These are phyloP conservation scores for Nigrograna mackinnonii DNA, from an alignment of 2,329 filamentous ascomycete genomes.

Conservation along the genomic window DNA sequence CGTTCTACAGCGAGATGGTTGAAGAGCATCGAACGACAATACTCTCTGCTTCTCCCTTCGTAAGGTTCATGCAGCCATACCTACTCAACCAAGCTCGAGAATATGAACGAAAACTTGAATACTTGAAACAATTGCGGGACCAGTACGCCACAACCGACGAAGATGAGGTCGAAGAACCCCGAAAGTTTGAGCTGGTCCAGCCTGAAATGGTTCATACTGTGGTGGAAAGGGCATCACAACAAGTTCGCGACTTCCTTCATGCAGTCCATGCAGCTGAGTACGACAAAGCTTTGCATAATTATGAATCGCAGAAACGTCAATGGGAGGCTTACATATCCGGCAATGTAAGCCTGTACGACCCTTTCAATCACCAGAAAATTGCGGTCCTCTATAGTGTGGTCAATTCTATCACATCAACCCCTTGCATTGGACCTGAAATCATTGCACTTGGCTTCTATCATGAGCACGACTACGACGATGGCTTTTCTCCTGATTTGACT, in stretches of 20 bases:
- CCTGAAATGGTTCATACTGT: constrained; percentile 93
- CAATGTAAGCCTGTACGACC: constrained; percentile 87
- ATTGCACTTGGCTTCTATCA: constrained; percentile 92
- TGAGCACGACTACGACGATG: constrained; percentile 73
- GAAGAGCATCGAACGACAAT: constrained; percentile 92
- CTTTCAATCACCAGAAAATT: constrained; percentile 94
- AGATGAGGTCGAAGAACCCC: constrained; percentile 48
- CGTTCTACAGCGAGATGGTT: constrained; percentile 94
- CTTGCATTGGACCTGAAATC: constrained; percentile 88
- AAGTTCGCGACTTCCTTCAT: constrained; percentile 90
- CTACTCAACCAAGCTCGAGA: constrained; percentile 89
- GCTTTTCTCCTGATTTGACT: constrained; percentile 82
- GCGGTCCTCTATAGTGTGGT: constrained; percentile 92
- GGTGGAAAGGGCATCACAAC: constrained; percentile 76
- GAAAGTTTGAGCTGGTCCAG: constrained; percentile 86
- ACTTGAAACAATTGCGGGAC: constrained; percentile 81
- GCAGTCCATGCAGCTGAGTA: constrained; percentile 97
- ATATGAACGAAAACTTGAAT: constrained; percentile 81
- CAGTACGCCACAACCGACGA: constrained; percentile 57
- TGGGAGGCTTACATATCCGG: constrained; percentile 96
- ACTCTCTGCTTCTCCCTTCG: constrained; percentile 92
- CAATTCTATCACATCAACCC: constrained; percentile 90
- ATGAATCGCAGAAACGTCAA: constrained; percentile 89
- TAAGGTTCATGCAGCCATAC: constrained; percentile 93
- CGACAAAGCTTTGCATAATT: constrained; percentile 91